These are phyloP conservation scores for Fusarium aywerte DNA, from an alignment of 2,329 filamentous ascomycete genomes.

Conservation along the genomic window DNA sequence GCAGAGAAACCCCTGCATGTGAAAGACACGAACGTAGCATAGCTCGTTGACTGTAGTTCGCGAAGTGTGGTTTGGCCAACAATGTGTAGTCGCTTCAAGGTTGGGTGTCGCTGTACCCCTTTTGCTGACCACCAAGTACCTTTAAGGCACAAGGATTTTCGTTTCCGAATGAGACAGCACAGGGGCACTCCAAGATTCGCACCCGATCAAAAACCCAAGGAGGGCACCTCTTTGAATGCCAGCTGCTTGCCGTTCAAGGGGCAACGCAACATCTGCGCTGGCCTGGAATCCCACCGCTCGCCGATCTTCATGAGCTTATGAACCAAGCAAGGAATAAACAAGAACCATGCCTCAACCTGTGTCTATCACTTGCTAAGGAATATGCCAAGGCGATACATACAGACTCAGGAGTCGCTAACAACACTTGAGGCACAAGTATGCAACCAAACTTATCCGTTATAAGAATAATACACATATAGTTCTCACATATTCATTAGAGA, in stretches of 20 bases:
- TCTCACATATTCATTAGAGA: neutral
- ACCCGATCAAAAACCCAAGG: too few relatives aligned
- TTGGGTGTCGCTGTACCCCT: too few relatives aligned
- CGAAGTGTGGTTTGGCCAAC: neutral
- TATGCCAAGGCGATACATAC: neutral
- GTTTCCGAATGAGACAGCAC: too few relatives aligned
- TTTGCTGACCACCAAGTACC: too few relatives aligned
- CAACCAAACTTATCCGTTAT: neutral
- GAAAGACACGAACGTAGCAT: neutral
- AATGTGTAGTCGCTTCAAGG: too few relatives aligned
- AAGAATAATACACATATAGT: neutral
- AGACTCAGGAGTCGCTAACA: neutral
- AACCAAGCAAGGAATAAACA: too few relatives aligned
- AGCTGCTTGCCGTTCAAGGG: neutral
- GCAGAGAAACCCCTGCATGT: neutral
- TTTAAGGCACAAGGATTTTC: too few relatives aligned
- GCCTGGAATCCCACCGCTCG: neutral
- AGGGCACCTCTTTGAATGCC: too few relatives aligned
- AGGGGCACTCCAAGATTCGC: too few relatives aligned
- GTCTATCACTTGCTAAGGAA: neutral
- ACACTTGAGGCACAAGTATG: neutral
- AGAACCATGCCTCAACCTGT: neutral
- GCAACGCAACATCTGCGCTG: neutral
- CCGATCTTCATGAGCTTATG: neutral
- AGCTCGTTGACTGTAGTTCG: neutral